Evolutionary conservation across 2,329 filamentous ascomycete species (phyloP).

Genomic region (Onygenales sp.): DNA sequence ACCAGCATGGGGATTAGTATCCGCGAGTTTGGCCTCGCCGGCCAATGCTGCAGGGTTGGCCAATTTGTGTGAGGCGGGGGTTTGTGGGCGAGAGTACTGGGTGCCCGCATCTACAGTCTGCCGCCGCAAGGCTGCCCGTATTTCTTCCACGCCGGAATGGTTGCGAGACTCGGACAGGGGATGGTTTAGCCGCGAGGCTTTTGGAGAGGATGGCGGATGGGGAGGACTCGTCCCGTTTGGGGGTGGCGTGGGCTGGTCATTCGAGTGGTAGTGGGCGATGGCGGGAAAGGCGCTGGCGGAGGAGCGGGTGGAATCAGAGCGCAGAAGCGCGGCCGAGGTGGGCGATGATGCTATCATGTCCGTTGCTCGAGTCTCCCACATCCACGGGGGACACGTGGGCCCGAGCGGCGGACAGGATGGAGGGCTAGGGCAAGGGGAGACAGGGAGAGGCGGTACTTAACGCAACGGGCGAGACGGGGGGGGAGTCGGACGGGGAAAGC

Average conservation of each 20-base stretch:
- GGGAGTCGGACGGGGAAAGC: neutral
- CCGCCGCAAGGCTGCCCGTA: slow-evolving; percentile 15
- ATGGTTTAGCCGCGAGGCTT: slow-evolving; percentile 4
- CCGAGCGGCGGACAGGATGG: slow-evolving; percentile 3
- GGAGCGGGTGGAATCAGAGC: slow-evolving; percentile 18
- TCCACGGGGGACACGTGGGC: slow-evolving; percentile 12
- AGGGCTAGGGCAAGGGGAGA: neutral
- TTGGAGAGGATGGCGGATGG: neutral
- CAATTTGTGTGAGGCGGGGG: slow-evolving; percentile 27
- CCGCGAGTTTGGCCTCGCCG: neutral
- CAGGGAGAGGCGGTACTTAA: neutral
- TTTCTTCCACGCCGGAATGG: slow-evolving; percentile 6
- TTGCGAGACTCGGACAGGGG: slow-evolving; percentile 9
- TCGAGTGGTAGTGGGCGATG: slow-evolving; percentile 1
- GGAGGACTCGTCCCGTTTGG: neutral
- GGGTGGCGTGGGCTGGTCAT: slow-evolving; percentile 1
- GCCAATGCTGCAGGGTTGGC: neutral
- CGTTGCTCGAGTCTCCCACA: neutral
- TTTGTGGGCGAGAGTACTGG: slow-evolving; percentile 44
- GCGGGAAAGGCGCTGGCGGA: slow-evolving; percentile 8
- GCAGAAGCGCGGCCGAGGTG: slow-evolving; percentile 27
- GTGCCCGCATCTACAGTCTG: slow-evolving; percentile 42
- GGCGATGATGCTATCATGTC: slow-evolving; percentile 33
- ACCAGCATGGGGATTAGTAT: neutral
- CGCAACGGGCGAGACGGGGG: neutral